Percentiles rank a stretch among this genome's conserved stretches.
phyloP scores from a whole-genome alignment of 2,329 filamentous ascomycete species.

The Davidsoniella virescens region DNA sequence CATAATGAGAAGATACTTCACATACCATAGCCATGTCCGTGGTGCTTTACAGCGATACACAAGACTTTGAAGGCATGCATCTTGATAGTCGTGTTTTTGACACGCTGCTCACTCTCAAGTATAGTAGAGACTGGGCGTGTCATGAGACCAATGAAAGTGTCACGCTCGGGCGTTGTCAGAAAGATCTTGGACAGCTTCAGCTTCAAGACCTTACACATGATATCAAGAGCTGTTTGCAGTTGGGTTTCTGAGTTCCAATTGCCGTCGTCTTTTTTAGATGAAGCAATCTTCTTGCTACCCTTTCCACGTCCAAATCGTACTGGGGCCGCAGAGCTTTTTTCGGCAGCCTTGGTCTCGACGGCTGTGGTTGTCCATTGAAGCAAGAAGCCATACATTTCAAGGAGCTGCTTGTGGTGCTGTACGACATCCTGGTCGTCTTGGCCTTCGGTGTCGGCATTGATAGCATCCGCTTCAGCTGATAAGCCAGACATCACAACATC shows the following conservation, averaged over 20 bases:
- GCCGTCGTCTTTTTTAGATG: conserved; percentile 43
- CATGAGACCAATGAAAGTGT: conserved; percentile 84
- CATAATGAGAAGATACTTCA: background rate
- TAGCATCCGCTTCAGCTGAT: conserved; percentile 68
- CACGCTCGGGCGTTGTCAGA: conserved; percentile 85
- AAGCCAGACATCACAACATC: conserved; percentile 78
- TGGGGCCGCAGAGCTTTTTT: conserved; percentile 59
- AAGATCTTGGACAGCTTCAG: conserved; percentile 87
- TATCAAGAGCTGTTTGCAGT: conserved; percentile 73
- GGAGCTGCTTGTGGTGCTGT: conserved; percentile 71
- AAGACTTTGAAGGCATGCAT: conserved; percentile 98
- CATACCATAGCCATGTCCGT: conserved; percentile 87
- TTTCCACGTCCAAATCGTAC: conserved; percentile 58
- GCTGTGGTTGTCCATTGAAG: conserved; percentile 89
- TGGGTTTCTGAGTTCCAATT: conserved; percentile 81
- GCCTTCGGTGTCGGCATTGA: conserved; percentile 72
- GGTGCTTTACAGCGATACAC: conserved; percentile 92
- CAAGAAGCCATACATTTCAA: conserved; percentile 89
- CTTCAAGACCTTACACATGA: conserved; percentile 91
- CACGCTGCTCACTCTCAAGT: conserved; percentile 80
- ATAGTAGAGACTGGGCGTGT: conserved; percentile 88
- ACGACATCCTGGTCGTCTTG: conserved; percentile 76
- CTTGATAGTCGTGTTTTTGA: conserved; percentile 73
- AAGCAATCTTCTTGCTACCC: conserved; percentile 56
- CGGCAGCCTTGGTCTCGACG: conserved; percentile 85